These are phyloP conservation scores for Polytrichum commune DNA, from an alignment of 225 moss, liverwort and hornwort species.

Conservation along the genomic window DNA sequence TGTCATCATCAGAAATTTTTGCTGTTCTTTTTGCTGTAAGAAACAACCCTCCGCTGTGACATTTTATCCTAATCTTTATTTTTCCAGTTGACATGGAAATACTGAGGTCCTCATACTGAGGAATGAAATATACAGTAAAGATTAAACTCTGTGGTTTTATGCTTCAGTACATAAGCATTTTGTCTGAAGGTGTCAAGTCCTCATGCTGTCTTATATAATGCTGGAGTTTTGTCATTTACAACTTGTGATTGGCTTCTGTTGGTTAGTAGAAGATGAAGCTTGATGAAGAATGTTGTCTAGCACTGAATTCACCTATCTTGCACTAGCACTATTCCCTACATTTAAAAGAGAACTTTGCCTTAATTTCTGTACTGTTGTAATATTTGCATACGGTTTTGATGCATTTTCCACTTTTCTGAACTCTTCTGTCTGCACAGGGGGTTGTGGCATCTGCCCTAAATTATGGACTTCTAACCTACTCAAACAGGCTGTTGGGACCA, in stretches of 20 bases:
- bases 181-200: too few relatives aligned
- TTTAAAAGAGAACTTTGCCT: neutral
- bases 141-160: too few relatives aligned
- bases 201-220: too few relatives aligned
- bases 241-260: neutral
- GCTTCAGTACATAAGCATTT: too few relatives aligned
- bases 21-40: slow-evolving; percentile 81
- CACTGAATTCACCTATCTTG: neutral
- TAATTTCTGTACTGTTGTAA: neutral
- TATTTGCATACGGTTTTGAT: slow-evolving; percentile 26
- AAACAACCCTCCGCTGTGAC: neutral
- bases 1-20: slow-evolving; percentile 55
- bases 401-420: slow-evolving; percentile 27
- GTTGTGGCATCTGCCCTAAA: slow-evolving; percentile 84
- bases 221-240: neutral
- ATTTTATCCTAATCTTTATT: too few relatives aligned
- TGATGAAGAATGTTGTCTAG: neutral
- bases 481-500: slow-evolving; percentile 86
- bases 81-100: too few relatives aligned
- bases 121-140: too few relatives aligned
- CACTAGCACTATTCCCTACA: neutral
- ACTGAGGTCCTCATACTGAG: too few relatives aligned
- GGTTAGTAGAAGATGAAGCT: neutral
- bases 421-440: slow-evolving; percentile 47
- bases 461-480: slow-evolving; percentile 74